Conservation (phyloP, 176 grass and related monocot species). For the Lolium perenne region DNA sequence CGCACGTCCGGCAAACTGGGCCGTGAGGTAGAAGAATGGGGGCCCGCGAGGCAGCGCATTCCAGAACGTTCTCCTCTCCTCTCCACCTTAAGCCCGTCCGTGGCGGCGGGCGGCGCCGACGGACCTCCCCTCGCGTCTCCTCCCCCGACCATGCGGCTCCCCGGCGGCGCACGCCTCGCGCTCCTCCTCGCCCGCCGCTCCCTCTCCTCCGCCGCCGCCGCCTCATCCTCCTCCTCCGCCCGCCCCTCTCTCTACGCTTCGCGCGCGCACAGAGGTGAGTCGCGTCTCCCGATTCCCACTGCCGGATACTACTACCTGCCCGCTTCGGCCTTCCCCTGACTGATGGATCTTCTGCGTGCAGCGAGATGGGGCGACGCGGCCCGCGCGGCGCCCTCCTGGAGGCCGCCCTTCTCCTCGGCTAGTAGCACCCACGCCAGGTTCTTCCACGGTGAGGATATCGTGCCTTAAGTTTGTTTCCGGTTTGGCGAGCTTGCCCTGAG, state of each 20-base stretch:
- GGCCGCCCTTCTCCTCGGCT: slow-evolving; percentile 31
- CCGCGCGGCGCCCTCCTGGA: slow-evolving; percentile 27
- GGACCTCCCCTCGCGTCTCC: neutral
- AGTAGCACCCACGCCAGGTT: neutral
- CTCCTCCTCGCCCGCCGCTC: slow-evolving; percentile 55
- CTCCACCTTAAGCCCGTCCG: slow-evolving; percentile 44
- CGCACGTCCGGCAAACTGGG: neutral
- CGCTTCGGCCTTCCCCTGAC: neutral
- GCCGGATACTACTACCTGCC: neutral
- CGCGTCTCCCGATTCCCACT: slow-evolving; percentile 36
- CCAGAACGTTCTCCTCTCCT: slow-evolving; percentile 41
- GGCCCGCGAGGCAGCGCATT: slow-evolving; percentile 26
- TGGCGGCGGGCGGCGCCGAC: slow-evolving; percentile 51
- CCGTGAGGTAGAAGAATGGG: neutral
- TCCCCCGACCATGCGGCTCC: slow-evolving; percentile 47
- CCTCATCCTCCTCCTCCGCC: neutral
- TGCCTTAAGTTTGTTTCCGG: neutral
- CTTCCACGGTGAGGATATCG: slow-evolving; percentile 29
- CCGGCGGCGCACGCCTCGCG: slow-evolving; percentile 58
- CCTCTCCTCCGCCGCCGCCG: slow-evolving; percentile 22
- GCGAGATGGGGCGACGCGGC: slow-evolving; percentile 11
- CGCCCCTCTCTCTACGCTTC: neutral
- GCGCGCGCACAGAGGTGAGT: slow-evolving; percentile 47
- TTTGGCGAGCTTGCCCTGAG: neutral
- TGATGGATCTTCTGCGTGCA: neutral